Evolutionary conservation across 768 basidiomycete genomes (phyloP), one percentile per base, ranked within the genome.

Genomic region (Suillus alpinus): DNA sequence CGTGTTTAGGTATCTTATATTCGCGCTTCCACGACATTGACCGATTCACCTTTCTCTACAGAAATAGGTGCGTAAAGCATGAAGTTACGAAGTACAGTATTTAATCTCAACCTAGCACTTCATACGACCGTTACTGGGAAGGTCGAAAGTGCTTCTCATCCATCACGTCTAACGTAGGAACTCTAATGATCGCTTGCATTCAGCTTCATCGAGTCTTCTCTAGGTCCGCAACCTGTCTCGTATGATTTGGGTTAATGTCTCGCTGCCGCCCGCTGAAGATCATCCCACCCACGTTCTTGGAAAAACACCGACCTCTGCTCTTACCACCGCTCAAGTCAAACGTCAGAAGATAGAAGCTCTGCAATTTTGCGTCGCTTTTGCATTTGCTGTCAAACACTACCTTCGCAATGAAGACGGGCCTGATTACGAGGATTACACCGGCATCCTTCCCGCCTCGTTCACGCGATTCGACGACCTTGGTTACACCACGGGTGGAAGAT

Each of bases 61-160:
- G 91, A 67, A 92, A 92, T 65, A 77, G 87, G 89, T 87, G 71
- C 39, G 83, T 67, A 47, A 37, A 12, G 39, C n/a, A 10, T 57
- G 44, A 23, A n/a, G 32, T 5, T 41, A 43, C 44, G 23, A 44
- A 47, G 16, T 20, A 9, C 32, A 49, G 18, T 50, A 37, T 36
- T 41, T 59, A 63, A 50, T 66, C 64, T 55, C 62, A 31, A 63
- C 57, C 65, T 59, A 92, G 88, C 56, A 93, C 91, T 26, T 92
- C 91, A 8, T 94, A 93, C 66, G 91, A 94, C 67, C 86, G 91
- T 37, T 93, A 87, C 67, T 92, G 87, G 81, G 94, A 95, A 77
- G 95, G 94, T 52, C 81, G 95, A 65, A 96, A 91, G 73, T 84
- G 86, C 46, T 95, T 95, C 68, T 86, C 88, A 0, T 67, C 84